Evolutionary conservation across 1,139 yeast genomes (phyloP), one percentile per base, ranked within the genome.

Genomic region (Meyerozyma smithsonii): DNA sequence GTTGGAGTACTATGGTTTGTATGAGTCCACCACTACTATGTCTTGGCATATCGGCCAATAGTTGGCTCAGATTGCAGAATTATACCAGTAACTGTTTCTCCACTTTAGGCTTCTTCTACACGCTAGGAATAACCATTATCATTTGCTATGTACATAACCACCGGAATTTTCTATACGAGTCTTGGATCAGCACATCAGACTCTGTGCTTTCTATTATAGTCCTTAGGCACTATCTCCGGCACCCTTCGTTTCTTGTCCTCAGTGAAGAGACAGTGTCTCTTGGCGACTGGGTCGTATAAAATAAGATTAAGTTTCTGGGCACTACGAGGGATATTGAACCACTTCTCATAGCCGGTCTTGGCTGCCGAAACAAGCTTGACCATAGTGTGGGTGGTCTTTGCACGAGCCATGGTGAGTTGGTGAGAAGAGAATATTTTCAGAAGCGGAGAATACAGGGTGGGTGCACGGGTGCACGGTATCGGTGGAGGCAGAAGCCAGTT

Each of bases 241-340:
- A 84, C 79, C 54, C 72, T 77, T 63, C 98, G 79, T 73, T 87
- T 88, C 61, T 86, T 85, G 42, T 84, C 79, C 61, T 92, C 98
- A 23, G 81, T 79, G 68, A 92, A 92, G 48, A 92, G 71, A 41
- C 94, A 96, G 65, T 89, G 97, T 62, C 77, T 69, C 52, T 65
- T 64, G 18, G 75, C 77, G 41, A 69, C 46, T 8, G 97, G 97
- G 59, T 92, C 98, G 59, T 92, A 92, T 55, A 95, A 76, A 37
- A 90, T 84, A 59, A 88, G 92, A 40, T 81, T 81, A 48, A 90
- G 81, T 43, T 78, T 69, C 36, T 86, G 86, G 5, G 95, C 79
- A 38, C 85, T 80, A 68, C 97, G 81, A 40, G 92, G 94, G 40
- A 90, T 78, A 42, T 81, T 72, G 48, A 89, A 79, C 63, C 90